Evolutionary conservation across 352 stramenopile genomes (phyloP).

Genomic region (Globisporangium megalacanthum): DNA sequence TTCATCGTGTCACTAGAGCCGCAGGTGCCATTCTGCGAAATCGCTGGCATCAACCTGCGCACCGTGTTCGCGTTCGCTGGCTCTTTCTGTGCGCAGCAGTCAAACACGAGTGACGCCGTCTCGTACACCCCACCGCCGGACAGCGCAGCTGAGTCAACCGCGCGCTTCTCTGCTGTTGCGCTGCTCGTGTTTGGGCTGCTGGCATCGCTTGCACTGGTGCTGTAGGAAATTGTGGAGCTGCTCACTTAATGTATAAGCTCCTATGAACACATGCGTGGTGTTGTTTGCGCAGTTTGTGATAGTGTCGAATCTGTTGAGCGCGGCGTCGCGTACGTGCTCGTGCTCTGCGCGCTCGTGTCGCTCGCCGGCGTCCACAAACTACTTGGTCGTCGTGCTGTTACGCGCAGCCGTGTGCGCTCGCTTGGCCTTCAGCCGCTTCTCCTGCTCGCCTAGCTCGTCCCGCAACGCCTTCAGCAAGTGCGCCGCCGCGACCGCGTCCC

Average conservation of each 20-base stretch:
- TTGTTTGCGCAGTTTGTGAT: no score
- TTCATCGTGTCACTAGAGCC: constrained; percentile 9
- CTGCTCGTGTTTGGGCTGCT: constrained; percentile 2
- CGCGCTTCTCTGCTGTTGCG: neutral
- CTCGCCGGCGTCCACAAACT: constrained; percentile 28
- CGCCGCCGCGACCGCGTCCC: constrained; percentile 46
- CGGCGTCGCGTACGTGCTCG: constrained; percentile 54
- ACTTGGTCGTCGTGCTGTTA: neutral
- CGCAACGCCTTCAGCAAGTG: constrained; percentile 56
- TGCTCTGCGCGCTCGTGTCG: constrained; percentile 52
- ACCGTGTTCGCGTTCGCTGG: constrained; percentile 7
- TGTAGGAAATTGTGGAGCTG: neutral
- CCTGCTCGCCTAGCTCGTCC: constrained; percentile 43
- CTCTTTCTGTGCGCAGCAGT: constrained; percentile 9
- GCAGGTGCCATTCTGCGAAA: constrained; percentile 15
- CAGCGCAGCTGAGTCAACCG: neutral
- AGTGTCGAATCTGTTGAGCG: no score
- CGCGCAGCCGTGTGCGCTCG: constrained; percentile 40
- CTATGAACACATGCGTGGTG: no score
- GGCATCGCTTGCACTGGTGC: neutral
- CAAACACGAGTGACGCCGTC: constrained; percentile 10
- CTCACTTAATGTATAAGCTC: no score
- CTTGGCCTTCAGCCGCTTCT: constrained; percentile 47
- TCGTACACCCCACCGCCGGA: constrained; percentile 9
- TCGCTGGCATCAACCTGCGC: constrained; percentile 9